These are phyloP conservation scores for Chlamydomonas sp. DNA, from an alignment of 139 green algal species.

Conservation along the genomic window DNA sequence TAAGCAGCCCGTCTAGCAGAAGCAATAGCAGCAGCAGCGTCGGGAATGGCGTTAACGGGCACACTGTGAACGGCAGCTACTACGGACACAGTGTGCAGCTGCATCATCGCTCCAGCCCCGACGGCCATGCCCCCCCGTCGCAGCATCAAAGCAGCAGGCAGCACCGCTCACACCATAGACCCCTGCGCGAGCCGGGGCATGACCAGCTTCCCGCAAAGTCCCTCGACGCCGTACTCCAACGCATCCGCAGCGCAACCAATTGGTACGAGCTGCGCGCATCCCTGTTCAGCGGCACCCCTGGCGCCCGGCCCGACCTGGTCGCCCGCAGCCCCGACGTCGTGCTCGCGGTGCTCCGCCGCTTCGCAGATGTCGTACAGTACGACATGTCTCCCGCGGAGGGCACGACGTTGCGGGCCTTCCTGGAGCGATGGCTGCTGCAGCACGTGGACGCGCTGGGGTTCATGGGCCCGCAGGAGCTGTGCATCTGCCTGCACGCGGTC, in stretches of 20 bases:
- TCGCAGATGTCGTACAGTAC: conserved; percentile 2
- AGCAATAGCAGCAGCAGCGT: not conserved
- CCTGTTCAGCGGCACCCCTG: not conserved
- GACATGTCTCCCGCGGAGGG: conserved; percentile 23
- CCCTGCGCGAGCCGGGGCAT: too few relatives aligned
- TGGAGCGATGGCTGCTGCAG: conserved; percentile 24
- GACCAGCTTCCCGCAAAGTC: too few relatives aligned
- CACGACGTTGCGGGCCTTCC: not conserved
- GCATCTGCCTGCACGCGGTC: not conserved
- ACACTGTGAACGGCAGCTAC: too few relatives aligned
- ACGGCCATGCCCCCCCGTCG: too few relatives aligned
- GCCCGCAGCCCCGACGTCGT: not conserved
- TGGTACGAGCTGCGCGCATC: conserved; percentile 32
- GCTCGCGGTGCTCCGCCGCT: conserved; percentile 5
- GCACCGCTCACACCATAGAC: too few relatives aligned
- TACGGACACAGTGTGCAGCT: too few relatives aligned
- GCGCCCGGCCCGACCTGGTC: not conserved
- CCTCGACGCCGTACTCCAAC: not conserved
- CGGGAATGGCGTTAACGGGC: too few relatives aligned
- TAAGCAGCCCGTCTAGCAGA: not conserved
- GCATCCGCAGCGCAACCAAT: not conserved
- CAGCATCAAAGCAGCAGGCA: too few relatives aligned
- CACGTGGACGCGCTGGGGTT: not conserved
- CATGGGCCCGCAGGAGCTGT: conserved; percentile 11
- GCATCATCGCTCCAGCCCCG: too few relatives aligned